Evolutionary conservation across 352 stramenopile species (phyloP), one percentile per base, ranked within the genome.

Genomic region (Globisporangium iwayamae): DNA sequence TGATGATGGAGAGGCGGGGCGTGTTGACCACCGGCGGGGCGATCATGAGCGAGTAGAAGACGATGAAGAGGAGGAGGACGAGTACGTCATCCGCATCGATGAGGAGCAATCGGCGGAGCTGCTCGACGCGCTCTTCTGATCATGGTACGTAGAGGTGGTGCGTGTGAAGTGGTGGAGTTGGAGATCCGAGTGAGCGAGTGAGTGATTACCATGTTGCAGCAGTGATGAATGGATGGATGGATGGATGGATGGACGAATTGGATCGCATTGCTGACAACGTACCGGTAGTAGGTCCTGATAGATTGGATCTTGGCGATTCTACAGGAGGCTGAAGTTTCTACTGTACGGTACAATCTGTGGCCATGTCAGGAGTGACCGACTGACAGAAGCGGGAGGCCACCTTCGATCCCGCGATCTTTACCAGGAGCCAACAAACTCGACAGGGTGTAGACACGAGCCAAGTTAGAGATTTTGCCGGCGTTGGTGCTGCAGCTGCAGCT

Each of bases 41-140:
- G 16, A 34, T 45, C 32, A 54, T 20, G 38, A 64, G n/a, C 22
- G 14, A 22, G 43, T 11, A 18, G 14, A 20, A 9, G 52, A 39
- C 13, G 56, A 58, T 0, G 57, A 68, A 2, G 62, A 65, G 1
- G 68, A 70, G 20, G 69, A 78, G 58, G 73, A 83, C 50, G 69
- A 77, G 38, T 88, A 90, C 62, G 66, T 78, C 32, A 83, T 87
- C 25, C 58, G 60, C 36, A 68, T 85, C 14, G 63, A 77, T 32
- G 72, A 66, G 13, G 28, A 67, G 25, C 25, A 28, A 6, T 66
- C 60, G n/a, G 28, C 25, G 20, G 59, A 51, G 46, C 46, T 47
- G 7, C 36, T 63, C 2, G 43, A 58, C 7, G 18, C 4, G 52
- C 34, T 60, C 39, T 50, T 38, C 7, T 57, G 32, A 45, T 11